Base-by-base conservation (phyloP, 225 moss, liverwort and hornwort genomes). In the Neckera pumila region DNA sequence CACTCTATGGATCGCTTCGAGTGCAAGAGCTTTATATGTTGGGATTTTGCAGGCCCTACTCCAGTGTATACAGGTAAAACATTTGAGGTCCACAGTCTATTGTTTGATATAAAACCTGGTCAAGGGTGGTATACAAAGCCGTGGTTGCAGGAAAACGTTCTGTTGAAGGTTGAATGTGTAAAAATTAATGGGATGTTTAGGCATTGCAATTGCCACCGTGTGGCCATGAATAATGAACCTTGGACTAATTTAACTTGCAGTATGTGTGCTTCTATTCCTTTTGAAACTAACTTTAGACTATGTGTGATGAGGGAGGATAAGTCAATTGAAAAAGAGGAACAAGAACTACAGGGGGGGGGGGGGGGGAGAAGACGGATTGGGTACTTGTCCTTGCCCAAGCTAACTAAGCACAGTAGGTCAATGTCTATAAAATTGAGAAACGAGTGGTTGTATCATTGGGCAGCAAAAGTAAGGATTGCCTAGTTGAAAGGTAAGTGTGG, bases 91-190 rank as follows among this genome's bases (percentile, higher is more conserved):
- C 0, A 10, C 1, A 10, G 20, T 18, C 9, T 66, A 8, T 11
- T 36, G 1, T 66, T 66, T 36, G 36, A 66, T 7, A 36, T 20
- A 5, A 66, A 66, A 7, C 36, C 5, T 2, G 11, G 66, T 1
- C 19, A 19, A 5, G 36, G 2, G 5, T 34, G 66, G 36, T 66
- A 17, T 36, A 1, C 5, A 1, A 10, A 66, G 19, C 36, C 20
- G 10, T 66, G 36, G 64, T 7, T 66, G 66, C 5, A 67, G 18
- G 66, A 67, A 3, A 9, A 11, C 2, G 21, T n/a, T 67, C 6
- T n/a, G 2, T 2, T 11, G 11, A 5, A 67, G n/a, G n/a, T n/a
- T 5, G 0, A 36, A 20, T 21, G 20, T n/a, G 2, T 67, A 2
- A n/a, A 6, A n/a, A 31, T 67, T 2, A 67, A n/a, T n/a, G 66